Conservation (phyloP, 208 protist species). For the Trypanosoma vivax region DNA sequence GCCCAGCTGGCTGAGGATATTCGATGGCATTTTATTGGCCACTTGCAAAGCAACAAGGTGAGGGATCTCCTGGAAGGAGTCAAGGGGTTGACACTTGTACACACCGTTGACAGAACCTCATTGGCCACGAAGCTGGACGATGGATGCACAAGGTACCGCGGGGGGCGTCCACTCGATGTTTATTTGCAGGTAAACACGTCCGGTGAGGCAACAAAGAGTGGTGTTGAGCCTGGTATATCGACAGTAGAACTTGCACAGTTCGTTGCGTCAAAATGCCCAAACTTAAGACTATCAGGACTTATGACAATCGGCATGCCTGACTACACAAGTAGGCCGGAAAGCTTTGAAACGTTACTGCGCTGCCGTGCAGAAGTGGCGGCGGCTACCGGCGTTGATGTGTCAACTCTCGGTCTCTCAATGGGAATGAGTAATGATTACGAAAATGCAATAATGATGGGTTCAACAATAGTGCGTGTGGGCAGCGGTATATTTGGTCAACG, state of each 20-base stretch:
- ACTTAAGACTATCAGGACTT: constrained; percentile 85
- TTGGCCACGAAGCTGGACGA: constrained; percentile 87
- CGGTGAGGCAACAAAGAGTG: constrained; percentile 91
- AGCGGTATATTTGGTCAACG: constrained; percentile 92
- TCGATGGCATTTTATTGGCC: constrained; percentile 96
- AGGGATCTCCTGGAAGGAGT: constrained; percentile 67
- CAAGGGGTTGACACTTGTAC: constrained; percentile 65
- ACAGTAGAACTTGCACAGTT: constrained; percentile 64
- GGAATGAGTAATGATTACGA: constrained; percentile 96
- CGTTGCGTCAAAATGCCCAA: constrained; percentile 66
- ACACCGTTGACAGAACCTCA: constrained; percentile 91
- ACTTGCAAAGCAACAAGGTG: constrained; percentile 97
- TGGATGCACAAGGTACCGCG: constrained; percentile 47
- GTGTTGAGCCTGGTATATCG: constrained; percentile 56
- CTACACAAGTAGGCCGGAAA: constrained; percentile 57
- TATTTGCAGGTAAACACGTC: constrained; percentile 95
- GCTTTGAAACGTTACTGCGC: constrained; percentile 83
- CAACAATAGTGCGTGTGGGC: constrained; percentile 94
- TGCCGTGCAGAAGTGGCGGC: constrained; percentile 61
- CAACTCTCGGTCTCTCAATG: constrained; percentile 90
- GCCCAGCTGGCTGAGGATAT: constrained; percentile 80
- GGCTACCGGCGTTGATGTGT: constrained; percentile 31
- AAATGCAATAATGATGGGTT: constrained; percentile 90
- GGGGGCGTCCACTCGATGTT: constrained; percentile 59
- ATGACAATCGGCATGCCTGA: constrained; percentile 96